Evolutionary conservation across 441 rosid genomes (phyloP), one percentile per base, ranked within the genome.

Genomic region (Hura crepitans): DNA sequence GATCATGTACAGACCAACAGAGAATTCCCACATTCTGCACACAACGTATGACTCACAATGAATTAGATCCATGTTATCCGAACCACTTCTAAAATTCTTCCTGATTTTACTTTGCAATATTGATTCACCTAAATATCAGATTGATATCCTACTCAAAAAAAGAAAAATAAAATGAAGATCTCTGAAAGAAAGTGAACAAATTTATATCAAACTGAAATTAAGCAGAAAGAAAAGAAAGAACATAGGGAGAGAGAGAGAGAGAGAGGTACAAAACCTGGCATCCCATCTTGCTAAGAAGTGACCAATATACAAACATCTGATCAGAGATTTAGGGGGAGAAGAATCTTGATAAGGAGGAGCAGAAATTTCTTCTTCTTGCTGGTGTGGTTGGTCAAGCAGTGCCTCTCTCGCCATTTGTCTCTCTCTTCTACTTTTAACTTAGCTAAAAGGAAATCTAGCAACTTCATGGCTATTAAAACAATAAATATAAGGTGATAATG

Each of bases 11-110:
- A 93, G 76, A 75, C 84, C 94, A 56, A 93, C 96, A 2, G 90
- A 84, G 81, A 93, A 93, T 72, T 89, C 96, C 98, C 97, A 93
- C 82, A 90, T 89, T 79, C 96, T 93, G 89, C 70, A 47, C 11
- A 45, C 66, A 62, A 33, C 65, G n/a, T 37, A 17, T 0, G 6
- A 25, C 9, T 12, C 17, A 3, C 25, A 62, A 62, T 23, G 6
- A 39, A 20, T 37, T 27, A 62, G 22, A 23, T 39, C 49, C 49
- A 22, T 18, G 33, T 6, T 37, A 22, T 37, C 27, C 30, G 11
- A 20, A 53, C 22, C 57, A 23, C 11, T n/a, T 6, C 9, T 39
- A 39, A 39, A 42, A 42, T 42, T 42, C 14, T 42, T 14, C 46
- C 46, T 10, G 46, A 42, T 42, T 42, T 42, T 42, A 42, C 2